Evolutionary conservation across 148 eudicot species (phyloP).

Genomic region (Polygonum maritimum): DNA sequence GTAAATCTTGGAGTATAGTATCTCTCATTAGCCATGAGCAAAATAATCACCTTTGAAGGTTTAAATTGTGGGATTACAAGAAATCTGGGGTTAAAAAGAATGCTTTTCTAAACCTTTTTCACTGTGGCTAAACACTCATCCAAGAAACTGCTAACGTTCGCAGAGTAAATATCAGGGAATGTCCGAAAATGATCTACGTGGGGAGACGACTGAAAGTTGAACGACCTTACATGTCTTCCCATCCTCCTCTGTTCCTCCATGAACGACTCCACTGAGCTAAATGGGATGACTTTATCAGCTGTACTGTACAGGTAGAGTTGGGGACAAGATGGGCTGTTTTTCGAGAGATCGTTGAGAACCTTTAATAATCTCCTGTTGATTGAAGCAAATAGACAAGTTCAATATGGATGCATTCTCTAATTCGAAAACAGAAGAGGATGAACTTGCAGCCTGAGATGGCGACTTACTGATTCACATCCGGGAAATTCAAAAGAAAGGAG

Average conservation of each 20-base stretch:
- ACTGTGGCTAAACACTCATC: slow-evolving; percentile 25
- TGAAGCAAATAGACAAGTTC: not conserved
- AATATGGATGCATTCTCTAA: not conserved
- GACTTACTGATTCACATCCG: slow-evolving; percentile 58
- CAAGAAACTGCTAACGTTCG: slow-evolving; percentile 50
- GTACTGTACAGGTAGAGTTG: slow-evolving; percentile 94
- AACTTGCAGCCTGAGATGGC: not conserved
- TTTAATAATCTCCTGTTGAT: slow-evolving; percentile 47
- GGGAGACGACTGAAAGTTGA: slow-evolving; percentile 68
- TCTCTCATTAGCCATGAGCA: not conserved
- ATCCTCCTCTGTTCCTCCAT: slow-evolving; percentile 54
- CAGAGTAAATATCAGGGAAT: slow-evolving; percentile 53
- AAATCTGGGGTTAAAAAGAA: not conserved
- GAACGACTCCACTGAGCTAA: slow-evolving; percentile 50
- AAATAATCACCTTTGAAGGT: not conserved
- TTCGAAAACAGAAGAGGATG: not conserved
- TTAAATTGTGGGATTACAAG: not conserved
- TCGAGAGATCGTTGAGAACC: not conserved
- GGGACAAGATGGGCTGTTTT: slow-evolving; percentile 39
- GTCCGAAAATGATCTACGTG: slow-evolving; percentile 91
- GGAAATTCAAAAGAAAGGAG: slow-evolving; percentile 50
- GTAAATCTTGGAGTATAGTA: not conserved
- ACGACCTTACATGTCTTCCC: slow-evolving; percentile 52
- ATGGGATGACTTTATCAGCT: slow-evolving; percentile 75
- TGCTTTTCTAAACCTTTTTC: slow-evolving; percentile 2